Percentiles rank a stretch among this genome's conserved stretches.
Conservation (phyloP, 73 alveolate species). For the Paraurostyla sp. region DNA sequence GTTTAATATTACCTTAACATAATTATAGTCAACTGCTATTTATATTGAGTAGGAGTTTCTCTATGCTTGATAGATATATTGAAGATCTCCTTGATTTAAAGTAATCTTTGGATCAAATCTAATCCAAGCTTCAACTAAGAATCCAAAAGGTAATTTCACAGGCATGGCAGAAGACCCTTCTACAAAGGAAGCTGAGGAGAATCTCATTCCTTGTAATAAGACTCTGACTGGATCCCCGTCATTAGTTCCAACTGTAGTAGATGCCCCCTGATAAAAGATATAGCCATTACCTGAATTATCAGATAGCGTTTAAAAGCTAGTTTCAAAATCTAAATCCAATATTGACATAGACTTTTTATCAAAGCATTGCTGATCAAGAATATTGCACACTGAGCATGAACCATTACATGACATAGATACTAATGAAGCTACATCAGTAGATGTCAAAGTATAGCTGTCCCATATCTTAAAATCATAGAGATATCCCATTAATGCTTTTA, state of each 20-base stretch:
- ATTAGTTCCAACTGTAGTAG: neutral
- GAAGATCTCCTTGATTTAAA: neutral
- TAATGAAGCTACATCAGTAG: neutral
- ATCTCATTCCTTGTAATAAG: constrained; percentile 27
- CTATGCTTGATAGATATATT: neutral
- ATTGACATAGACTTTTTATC: neutral
- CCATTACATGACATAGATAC: constrained; percentile 6
- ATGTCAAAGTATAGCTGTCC: neutral
- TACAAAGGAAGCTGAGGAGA: constrained; percentile 3
- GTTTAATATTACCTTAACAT: neutral
- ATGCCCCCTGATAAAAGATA: neutral
- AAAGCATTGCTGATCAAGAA: neutral
- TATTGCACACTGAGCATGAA: constrained; percentile 4
- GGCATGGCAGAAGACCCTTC: neutral
- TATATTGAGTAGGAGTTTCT: neutral
- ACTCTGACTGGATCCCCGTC: constrained; percentile 43
- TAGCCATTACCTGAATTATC: neutral
- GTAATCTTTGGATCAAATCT: constrained; percentile 35
- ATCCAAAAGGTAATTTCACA: neutral
- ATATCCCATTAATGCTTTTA: constrained; percentile 8
- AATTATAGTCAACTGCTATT: constrained; percentile 18
- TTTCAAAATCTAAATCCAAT: constrained; percentile 28
- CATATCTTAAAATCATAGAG: constrained; percentile 21
- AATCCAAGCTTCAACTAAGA: constrained; percentile 27
- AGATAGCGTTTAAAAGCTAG: neutral